Evolutionary conservation across 1,284 basidiomycete genomes (phyloP), one percentile per base, ranked within the genome.

Genomic region (Pascua guehoae): DNA sequence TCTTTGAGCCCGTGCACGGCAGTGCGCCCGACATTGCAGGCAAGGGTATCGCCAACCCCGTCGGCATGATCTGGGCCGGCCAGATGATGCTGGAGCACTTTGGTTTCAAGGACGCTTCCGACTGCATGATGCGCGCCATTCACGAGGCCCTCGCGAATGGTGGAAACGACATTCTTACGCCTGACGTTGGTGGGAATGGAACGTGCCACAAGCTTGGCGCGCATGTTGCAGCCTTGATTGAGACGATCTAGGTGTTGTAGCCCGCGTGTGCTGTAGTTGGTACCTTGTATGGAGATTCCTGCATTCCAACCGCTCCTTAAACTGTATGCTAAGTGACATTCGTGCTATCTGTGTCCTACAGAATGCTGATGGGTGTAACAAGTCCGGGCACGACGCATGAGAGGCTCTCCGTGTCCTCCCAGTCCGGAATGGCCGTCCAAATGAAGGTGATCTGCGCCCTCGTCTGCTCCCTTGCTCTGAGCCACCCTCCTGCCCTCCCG

Each of bases 1-100:
- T 71, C 47, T 73, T 74, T 56, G 89, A 93, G 77, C 88, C 89
- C 12, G 49, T 56, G 10, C 54, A 98, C 74, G 95, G 93, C 47
- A 95, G 91, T 7, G 93, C 93, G 85, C 67, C 64, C 69, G 87
- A 94, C 68, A 94, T 94, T 57, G 89, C 86, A 54, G 91, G 91
- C 47, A 84, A 88, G 75, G 82, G 84, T 47, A 81, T 97, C 54
- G 93, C 75, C 15, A 78, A 78, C 57, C 77, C 76, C 1, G 69
- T 78, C 45, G 75, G 66, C 0, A 82, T 82, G 77, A 82, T 85
- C 58, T 84, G 83, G 83, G 80, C 82, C 0, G 82, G 80, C 8
- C 78, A 81, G 58, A 82, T 83, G 81, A 83, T 85, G 80, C 64
- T 84, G 54, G 75, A 81, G 49, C 77, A 82, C 70, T 71, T 83